phyloP scores from a whole-genome alignment of 1,284 basidiomycete genomes.

The Cerrena zonata region DNA sequence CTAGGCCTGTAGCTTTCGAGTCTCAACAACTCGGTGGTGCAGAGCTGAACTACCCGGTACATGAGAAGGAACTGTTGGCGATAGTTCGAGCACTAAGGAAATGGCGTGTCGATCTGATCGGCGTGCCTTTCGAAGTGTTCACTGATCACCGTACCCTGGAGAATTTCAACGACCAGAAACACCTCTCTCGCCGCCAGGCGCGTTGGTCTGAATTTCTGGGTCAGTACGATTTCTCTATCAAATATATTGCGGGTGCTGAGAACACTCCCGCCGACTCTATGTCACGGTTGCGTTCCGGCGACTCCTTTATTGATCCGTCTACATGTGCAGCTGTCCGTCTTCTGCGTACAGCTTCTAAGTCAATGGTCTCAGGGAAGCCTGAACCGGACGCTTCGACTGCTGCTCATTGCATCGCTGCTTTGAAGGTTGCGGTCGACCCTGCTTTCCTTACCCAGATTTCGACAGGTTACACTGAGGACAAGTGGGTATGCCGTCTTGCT shows the following conservation, averaged over 20 bases:
- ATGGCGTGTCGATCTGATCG: constrained; percentile 31
- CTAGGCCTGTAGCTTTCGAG: constrained; percentile 7
- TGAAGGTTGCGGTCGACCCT: no score
- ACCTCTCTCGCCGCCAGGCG: constrained; percentile 30
- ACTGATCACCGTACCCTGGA: constrained; percentile 38
- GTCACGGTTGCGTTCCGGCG: constrained; percentile 23
- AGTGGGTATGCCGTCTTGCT: neutral
- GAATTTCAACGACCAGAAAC: constrained; percentile 30
- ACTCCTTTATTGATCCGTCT: neutral
- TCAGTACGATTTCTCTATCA: constrained; percentile 31
- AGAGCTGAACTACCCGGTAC: no score
- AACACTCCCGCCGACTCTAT: constrained; percentile 34
- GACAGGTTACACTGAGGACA: neutral
- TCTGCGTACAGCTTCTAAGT: no score
- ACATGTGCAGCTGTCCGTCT: neutral
- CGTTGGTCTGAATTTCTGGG: constrained; percentile 34
- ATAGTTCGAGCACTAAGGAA: constrained; percentile 20
- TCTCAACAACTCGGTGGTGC: no score
- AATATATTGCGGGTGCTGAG: constrained; percentile 31
- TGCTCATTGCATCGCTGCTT: no score
- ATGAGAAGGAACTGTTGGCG: no score
- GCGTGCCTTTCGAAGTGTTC: constrained; percentile 27
- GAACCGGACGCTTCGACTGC: no score
- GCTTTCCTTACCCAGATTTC: neutral
- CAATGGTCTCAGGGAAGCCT: no score